Percentiles rank a stretch among this genome's conserved stretches.
Conservation (phyloP, 768 basidiomycete species). For the Trichaptum fuscoviolaceum region DNA sequence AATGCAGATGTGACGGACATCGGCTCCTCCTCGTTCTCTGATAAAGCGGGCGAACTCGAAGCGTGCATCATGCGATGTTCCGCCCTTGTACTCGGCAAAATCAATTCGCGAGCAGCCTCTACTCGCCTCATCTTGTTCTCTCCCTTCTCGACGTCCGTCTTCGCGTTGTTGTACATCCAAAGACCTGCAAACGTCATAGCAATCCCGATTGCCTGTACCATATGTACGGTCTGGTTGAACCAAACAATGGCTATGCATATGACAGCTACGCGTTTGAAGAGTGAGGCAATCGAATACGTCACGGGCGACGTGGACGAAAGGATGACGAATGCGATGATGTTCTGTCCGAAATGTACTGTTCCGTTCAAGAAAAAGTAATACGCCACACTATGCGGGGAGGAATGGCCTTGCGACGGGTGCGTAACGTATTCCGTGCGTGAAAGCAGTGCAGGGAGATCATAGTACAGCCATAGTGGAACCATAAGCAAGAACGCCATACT, state of each 20-base stretch:
- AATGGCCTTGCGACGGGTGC: constrained; percentile 42
- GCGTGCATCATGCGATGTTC: constrained; percentile 49
- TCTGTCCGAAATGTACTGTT: constrained; percentile 93
- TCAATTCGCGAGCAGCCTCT: constrained; percentile 62
- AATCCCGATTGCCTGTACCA: constrained; percentile 87
- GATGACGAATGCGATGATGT: constrained; percentile 96
- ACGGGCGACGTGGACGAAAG: constrained; percentile 95
- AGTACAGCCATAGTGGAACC: constrained; percentile 93
- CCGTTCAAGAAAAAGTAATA: constrained; percentile 93
- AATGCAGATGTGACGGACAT: constrained; percentile 7
- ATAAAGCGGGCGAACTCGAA: constrained; percentile 3
- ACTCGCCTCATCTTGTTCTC: constrained; percentile 83
- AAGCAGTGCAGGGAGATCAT: constrained; percentile 72
- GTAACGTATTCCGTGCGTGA: constrained; percentile 36
- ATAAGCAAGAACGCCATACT: constrained; percentile 92
- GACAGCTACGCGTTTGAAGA: constrained; percentile 96
- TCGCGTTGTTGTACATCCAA: constrained; percentile 95
- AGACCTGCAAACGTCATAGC: constrained; percentile 82
- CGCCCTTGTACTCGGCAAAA: constrained; percentile 61
- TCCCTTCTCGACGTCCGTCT: constrained; percentile 86
- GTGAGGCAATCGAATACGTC: constrained; percentile 96
- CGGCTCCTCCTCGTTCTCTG: constrained; percentile 25
- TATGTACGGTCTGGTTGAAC: constrained; percentile 87
- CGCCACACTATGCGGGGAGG: constrained; percentile 54
- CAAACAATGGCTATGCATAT: constrained; percentile 97